Evolutionary conservation across 805 yeast species (phyloP).

Genomic region (Kuraishia capsulata): DNA sequence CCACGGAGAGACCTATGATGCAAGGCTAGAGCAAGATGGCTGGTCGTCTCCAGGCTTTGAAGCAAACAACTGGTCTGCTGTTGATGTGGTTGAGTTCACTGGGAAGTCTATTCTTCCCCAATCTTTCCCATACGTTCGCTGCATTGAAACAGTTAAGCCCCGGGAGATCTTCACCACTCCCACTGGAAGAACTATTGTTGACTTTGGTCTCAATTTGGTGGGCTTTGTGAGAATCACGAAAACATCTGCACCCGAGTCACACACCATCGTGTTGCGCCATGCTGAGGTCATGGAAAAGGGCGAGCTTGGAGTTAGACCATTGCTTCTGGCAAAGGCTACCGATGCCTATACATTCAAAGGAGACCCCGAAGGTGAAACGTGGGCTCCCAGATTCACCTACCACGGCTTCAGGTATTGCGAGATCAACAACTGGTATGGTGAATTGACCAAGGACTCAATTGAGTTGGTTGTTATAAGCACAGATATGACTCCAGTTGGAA

Average conservation of each 20-base stretch:
- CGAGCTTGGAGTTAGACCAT: slow-evolving; percentile 15
- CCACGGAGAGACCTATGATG: slow-evolving; percentile 17
- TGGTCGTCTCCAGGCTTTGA: slow-evolving; percentile 8
- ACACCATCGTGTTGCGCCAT: slow-evolving; percentile 9
- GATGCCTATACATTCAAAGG: slow-evolving; percentile 13
- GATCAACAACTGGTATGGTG: slow-evolving; percentile 12
- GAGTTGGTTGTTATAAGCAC: slow-evolving; percentile 11
- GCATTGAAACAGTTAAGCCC: slow-evolving; percentile 9
- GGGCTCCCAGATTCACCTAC: slow-evolving; percentile 13
- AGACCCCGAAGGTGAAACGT: slow-evolving; percentile 9
- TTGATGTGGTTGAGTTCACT: neutral
- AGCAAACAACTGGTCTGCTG: neutral
- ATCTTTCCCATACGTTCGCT: slow-evolving; percentile 8
- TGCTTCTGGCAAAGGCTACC: slow-evolving; percentile 12
- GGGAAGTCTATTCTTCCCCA: slow-evolving; percentile 3
- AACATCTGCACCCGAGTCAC: slow-evolving; percentile 10
- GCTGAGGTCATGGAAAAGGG: slow-evolving; percentile 18
- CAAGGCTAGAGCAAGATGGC: slow-evolving; percentile 8
- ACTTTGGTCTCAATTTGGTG: slow-evolving; percentile 16
- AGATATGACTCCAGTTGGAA: slow-evolving; percentile 10
- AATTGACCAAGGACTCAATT: slow-evolving; percentile 7
- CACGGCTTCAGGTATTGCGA: slow-evolving; percentile 17
- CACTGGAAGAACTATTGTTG: slow-evolving; percentile 13
- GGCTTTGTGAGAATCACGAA: slow-evolving; percentile 12
- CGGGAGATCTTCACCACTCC: slow-evolving; percentile 8